Percentiles rank a stretch among this genome's conserved stretches.
phyloP scores from a whole-genome alignment of 345 rosid species.

The Cardamine chenopodiifolia region DNA sequence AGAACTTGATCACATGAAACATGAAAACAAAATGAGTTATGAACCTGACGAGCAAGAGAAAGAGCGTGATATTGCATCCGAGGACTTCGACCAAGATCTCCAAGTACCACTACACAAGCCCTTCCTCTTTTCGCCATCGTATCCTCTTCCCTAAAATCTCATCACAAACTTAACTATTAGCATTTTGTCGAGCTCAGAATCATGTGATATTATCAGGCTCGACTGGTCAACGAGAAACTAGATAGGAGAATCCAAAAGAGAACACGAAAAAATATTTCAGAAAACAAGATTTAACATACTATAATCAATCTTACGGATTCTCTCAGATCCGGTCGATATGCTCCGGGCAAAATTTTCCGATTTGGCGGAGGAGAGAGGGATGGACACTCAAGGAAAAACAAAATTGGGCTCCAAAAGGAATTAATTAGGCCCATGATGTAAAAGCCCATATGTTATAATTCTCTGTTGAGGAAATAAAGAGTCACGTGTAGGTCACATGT shows the following conservation, averaged over 20 bases:
- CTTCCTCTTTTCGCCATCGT: conserved; percentile 66
- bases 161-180: conserved; percentile 13
- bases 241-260: background rate
- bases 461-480: background rate
- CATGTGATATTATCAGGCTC: background rate
- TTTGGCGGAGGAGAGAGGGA: conserved; percentile 7
- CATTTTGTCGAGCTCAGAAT: conserved; percentile 16
- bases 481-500: conserved; percentile 36
- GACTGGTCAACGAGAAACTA: conserved; percentile 7
- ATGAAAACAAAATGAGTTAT: background rate
- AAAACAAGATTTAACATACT: background rate
- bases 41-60: conserved; percentile 91
- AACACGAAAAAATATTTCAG: background rate
- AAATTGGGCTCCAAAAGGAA: background rate
- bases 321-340: conserved; percentile 25
- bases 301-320: background rate
- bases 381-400: background rate
- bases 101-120: conserved; percentile 91
- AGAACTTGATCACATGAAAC: background rate
- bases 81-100: conserved; percentile 97
- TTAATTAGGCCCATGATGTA: background rate
- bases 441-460: conserved; percentile 9
- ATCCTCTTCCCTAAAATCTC: background rate
- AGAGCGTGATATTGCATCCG: conserved; percentile 98
- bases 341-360: conserved; percentile 28